These are phyloP conservation scores for Aspergillus aculeatinus DNA, from an alignment of 2,329 filamentous ascomycete genomes.

Conservation along the genomic window DNA sequence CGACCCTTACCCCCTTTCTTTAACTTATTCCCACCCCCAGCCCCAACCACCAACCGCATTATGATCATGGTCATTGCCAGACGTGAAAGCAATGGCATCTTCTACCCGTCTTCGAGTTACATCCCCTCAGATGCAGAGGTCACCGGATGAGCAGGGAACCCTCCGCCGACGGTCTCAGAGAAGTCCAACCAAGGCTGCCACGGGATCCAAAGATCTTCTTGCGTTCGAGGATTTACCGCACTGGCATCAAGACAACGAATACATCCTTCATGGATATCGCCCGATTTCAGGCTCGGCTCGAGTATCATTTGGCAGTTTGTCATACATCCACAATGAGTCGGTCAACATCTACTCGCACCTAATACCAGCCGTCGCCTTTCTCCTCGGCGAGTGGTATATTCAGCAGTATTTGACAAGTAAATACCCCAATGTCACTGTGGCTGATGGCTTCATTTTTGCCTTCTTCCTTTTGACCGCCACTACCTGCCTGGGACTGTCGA, in stretches of 20 bases:
- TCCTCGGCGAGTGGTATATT: conserved; percentile 18
- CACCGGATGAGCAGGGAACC: conserved; percentile 5
- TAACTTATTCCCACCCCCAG: neutral
- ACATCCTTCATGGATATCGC: conserved; percentile 29
- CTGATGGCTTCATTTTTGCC: conserved; percentile 21
- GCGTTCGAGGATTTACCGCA: neutral
- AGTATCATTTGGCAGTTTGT: conserved; percentile 19
- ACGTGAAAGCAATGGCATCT: conserved; percentile 5
- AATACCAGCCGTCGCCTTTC: conserved; percentile 24
- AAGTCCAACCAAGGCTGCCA: conserved; percentile 5
- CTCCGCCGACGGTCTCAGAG: conserved; percentile 1
- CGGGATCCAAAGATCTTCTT: conserved; percentile 1
- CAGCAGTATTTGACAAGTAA: conserved; percentile 11
- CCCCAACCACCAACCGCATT: neutral
- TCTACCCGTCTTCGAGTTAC: conserved; percentile 9
- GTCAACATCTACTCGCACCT: conserved; percentile 27
- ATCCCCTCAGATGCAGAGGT: conserved; percentile 4
- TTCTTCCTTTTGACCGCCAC: conserved; percentile 18
- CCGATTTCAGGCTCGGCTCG: conserved; percentile 21
- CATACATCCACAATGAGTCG: conserved; percentile 23
- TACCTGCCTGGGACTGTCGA: neutral
- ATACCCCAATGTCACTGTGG: conserved; percentile 12
- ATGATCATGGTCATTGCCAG: neutral
- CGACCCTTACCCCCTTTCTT: neutral
- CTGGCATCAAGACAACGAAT: conserved; percentile 20